Evolutionary conservation across 192 early-diverging fungal genomes (phyloP), one percentile per base, ranked within the genome.

Genomic region (Bifiguratus adelaidae): DNA sequence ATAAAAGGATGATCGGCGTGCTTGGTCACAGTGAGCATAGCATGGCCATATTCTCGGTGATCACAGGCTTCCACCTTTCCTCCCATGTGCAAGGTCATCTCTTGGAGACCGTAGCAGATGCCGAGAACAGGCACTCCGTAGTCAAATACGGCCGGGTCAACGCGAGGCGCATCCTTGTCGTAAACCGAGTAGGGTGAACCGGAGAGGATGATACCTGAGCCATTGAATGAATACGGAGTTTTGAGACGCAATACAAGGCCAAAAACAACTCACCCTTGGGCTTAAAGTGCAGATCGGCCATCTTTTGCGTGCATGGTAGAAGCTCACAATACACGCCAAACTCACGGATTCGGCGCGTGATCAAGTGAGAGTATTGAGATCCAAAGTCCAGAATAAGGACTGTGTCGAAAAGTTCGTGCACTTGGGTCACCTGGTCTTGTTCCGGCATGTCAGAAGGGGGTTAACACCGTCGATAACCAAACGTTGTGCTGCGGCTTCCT

Each of bases 311-410:
- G 77, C 95, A 99, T 30, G 95, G 92, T 35, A 89, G 73, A 49
- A 99, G 78, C 76, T 99, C 95, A 76, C 92, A 96, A 79, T 99
- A 99, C 44, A 99, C 89, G 48, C 95, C 95, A 56, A 88, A 80
- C 64, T 96, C 92, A 59, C 95, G 80, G 58, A 99, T 77, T 46
- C 95, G 83, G 28, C 93, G 79, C 32, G 93, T 89, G 68, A 99
- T 95, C 58, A 99, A 78, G 61, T 99, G 93, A 11, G 93, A 93
- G 73, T 94, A 95, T 71, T 99, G 95, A 25, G 91, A 94, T 53
- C 95, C 95, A 80, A 96, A 96, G 74, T 99, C 95, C 50, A 98
- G 76, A 70, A 98, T 98, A 52, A 98, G 82, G 70, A 98, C 82
- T 50, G 92, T 95, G 62, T 98, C 92, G 59, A 89, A 92, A 57